Percentiles rank a stretch among this genome's conserved stretches.
Evolutionary conservation across 352 stramenopile species (phyloP).

Genomic region (Globisporangium middletonii): DNA sequence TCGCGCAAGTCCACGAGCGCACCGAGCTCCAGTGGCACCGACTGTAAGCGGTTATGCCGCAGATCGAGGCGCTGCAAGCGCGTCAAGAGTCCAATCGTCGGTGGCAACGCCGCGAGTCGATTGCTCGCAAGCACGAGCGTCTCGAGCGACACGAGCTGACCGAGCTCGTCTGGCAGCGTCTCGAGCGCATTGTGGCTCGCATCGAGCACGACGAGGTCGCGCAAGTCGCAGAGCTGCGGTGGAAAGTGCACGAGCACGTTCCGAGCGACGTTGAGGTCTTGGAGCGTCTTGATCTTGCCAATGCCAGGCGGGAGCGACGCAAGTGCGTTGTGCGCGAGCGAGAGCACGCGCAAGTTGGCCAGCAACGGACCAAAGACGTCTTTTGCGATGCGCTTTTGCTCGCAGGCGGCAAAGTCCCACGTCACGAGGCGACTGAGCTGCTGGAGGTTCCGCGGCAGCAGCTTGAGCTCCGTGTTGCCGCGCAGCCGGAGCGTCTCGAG

Average conservation of each 20-base stretch:
- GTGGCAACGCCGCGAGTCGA: slow-evolving; percentile 28
- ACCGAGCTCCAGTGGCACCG: slow-evolving; percentile 45
- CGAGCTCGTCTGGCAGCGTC: slow-evolving; percentile 24
- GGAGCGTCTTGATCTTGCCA: slow-evolving; percentile 29
- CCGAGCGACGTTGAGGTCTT: slow-evolving; percentile 37
- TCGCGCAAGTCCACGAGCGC: slow-evolving; percentile 39
- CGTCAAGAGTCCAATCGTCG: slow-evolving; percentile 33
- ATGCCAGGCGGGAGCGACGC: slow-evolving; percentile 31
- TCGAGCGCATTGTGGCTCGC: slow-evolving; percentile 31
- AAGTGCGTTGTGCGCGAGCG: slow-evolving; percentile 42
- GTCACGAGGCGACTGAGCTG: slow-evolving; percentile 26
- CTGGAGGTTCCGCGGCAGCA: slow-evolving; percentile 38
- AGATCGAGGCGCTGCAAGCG: slow-evolving; percentile 29
- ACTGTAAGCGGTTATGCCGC: slow-evolving; percentile 30
- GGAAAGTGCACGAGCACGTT: slow-evolving; percentile 31
- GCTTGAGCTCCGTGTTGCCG: slow-evolving; percentile 31
- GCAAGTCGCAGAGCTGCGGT: slow-evolving; percentile 18
- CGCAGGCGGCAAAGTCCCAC: slow-evolving; percentile 37
- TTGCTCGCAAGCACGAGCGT: slow-evolving; percentile 39
- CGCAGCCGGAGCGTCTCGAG: slow-evolving; percentile 33
- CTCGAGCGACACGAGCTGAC: slow-evolving; percentile 22
- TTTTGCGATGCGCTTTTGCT: slow-evolving; percentile 45
- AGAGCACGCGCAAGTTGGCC: slow-evolving; percentile 23
- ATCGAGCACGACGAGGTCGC: slow-evolving; percentile 30
- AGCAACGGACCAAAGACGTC: slow-evolving; percentile 36